phyloP scores from a whole-genome alignment of 2,329 filamentous ascomycete species.

The Paracamarosporium sp. region DNA sequence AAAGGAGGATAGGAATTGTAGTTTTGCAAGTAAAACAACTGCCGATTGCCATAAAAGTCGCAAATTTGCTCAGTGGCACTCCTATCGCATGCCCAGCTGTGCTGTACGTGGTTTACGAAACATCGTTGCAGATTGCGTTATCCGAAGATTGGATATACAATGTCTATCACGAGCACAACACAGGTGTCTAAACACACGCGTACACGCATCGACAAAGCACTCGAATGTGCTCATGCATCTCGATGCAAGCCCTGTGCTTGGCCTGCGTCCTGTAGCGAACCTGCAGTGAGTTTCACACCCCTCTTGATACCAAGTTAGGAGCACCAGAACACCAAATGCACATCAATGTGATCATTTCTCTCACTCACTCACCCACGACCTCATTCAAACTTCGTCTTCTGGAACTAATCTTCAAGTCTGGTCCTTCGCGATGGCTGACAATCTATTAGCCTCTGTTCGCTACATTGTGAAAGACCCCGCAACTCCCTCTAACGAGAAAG shows the following conservation, averaged over 20 bases:
- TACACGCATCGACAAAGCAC: not conserved
- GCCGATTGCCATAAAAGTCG: not conserved
- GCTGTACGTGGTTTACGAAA: not conserved
- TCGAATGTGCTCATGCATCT: slow-evolving; percentile 5
- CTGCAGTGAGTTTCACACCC: not conserved
- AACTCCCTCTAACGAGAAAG: slow-evolving; percentile 10
- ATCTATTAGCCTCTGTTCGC: slow-evolving; percentile 10
- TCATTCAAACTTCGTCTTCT: not conserved
- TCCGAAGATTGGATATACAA: not conserved
- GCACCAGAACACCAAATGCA: not conserved
- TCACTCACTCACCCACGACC: too few species aligned
- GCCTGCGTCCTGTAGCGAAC: not conserved
- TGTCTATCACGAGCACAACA: not conserved
- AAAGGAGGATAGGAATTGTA: not conserved
- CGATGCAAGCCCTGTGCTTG: not conserved
- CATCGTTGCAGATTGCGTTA: not conserved
- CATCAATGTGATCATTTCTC: not conserved
- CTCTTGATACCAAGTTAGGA: not conserved
- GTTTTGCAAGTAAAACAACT: not conserved
- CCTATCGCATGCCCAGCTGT: not conserved
- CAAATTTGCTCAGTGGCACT: slow-evolving; percentile 5
- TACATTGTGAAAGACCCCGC: slow-evolving; percentile 6
- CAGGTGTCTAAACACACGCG: not conserved
- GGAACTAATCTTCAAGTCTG: not conserved
- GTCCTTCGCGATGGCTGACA: slow-evolving; percentile 6